phyloP scores from a whole-genome alignment of 2,329 filamentous ascomycete species.

The Botrytis galanthina region DNA sequence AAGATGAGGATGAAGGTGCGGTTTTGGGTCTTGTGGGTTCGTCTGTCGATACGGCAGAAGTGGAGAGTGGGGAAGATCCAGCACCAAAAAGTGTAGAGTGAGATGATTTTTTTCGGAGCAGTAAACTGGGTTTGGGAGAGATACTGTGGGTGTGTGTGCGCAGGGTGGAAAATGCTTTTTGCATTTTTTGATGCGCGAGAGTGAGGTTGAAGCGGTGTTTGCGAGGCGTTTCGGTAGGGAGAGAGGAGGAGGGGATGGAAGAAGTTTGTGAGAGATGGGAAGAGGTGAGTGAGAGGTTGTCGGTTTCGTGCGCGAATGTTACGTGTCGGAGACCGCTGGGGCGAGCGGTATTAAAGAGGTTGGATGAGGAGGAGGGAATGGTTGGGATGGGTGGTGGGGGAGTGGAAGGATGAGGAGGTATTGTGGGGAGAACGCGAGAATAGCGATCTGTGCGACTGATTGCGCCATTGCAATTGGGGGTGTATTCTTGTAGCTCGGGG shows the following conservation, averaged over 20 bases:
- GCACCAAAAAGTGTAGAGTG: background rate
- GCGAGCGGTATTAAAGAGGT: background rate
- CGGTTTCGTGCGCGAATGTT: background rate
- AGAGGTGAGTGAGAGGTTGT: background rate
- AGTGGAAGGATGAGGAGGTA: background rate
- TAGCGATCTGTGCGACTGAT: constrained; percentile 2
- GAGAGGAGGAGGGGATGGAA: background rate
- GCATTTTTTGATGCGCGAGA: background rate
- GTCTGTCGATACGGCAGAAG: rapidly evolving
- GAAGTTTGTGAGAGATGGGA: background rate
- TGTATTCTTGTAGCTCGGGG: rapidly evolving
- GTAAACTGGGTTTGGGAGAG: background rate
- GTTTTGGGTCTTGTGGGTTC: background rate
- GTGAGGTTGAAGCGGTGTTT: background rate
- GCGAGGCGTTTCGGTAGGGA: background rate
- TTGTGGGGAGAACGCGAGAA: background rate
- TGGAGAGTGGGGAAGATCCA: background rate
- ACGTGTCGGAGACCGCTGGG: background rate
- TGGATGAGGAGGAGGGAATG: background rate
- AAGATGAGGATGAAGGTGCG: background rate
- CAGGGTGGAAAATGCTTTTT: background rate
- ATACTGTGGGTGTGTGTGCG: background rate
- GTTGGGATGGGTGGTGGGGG: background rate
- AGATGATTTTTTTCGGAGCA: background rate
- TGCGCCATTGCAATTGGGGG: background rate